Evolutionary conservation across 176 grass and related monocot species (phyloP).

Genomic region (Stipa capillata): DNA sequence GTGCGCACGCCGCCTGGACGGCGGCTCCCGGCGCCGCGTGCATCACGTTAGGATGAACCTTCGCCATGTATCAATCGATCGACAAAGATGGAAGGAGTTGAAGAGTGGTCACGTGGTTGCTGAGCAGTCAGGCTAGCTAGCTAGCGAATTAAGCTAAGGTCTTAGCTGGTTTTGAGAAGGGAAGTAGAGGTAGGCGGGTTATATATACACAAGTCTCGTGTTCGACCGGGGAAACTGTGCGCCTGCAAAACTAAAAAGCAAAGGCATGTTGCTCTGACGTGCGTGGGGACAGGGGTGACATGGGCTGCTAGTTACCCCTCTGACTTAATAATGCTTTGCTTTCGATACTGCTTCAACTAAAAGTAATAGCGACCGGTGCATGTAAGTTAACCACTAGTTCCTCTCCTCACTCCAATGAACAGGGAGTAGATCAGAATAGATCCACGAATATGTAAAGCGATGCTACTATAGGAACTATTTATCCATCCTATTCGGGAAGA

Average conservation of each 20-base stretch:
- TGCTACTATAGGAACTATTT: too few relatives aligned
- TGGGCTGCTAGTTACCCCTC: constrained; percentile 29
- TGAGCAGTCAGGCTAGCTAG: neutral
- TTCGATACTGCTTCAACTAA: neutral
- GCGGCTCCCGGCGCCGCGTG: neutral
- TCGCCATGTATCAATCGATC: constrained; percentile 22
- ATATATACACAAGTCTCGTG: constrained; percentile 11
- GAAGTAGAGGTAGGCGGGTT: neutral
- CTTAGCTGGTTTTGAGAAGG: neutral
- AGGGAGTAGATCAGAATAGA: too few relatives aligned
- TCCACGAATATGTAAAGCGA: too few relatives aligned
- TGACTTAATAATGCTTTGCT: neutral
- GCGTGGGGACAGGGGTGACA: constrained; percentile 22
- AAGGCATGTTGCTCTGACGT: constrained; percentile 32
- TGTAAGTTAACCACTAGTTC: neutral
- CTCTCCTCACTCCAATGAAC: neutral
- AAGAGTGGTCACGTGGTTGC: neutral
- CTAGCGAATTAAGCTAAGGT: neutral
- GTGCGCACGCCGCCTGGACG: neutral
- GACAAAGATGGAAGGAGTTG: neutral
- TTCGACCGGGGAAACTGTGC: neutral
- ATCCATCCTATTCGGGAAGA: too few relatives aligned
- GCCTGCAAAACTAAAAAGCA: neutral
- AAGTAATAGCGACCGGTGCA: neutral
- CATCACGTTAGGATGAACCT: constrained; percentile 60